Percentiles rank a stretch among this genome's conserved stretches.
phyloP scores from a whole-genome alignment of 2,329 filamentous ascomycete genomes.

The Lasiodiplodia sp. region DNA sequence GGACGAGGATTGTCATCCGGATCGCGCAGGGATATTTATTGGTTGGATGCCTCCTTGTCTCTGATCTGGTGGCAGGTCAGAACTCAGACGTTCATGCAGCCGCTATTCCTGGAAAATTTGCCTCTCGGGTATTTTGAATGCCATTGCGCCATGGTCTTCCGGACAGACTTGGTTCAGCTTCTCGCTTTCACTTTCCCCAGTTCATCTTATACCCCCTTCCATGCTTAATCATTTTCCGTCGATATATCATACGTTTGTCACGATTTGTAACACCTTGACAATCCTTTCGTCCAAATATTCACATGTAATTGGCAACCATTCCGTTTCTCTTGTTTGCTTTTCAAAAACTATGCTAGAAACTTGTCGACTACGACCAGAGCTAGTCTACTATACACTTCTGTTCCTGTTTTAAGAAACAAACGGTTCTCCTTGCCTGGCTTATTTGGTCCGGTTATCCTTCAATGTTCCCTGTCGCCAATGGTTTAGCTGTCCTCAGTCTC shows the following conservation, averaged over 20 bases:
- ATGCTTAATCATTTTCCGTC: not conserved
- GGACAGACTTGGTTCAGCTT: not conserved
- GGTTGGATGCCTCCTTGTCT: not conserved
- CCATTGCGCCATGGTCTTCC: not conserved
- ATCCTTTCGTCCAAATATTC: not conserved
- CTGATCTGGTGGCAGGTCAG: not conserved
- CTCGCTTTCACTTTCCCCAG: not conserved
- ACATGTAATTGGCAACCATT: not conserved
- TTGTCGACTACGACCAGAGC: not conserved
- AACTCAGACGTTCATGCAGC: not conserved
- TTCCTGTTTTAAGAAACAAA: too few species aligned
- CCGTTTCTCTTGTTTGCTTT: not conserved
- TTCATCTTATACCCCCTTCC: not conserved
- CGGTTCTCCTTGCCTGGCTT: too few species aligned
- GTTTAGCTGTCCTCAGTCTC: not conserved
- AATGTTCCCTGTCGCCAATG: not conserved
- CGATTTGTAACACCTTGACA: not conserved
- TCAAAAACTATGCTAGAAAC: not conserved
- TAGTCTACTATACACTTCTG: not conserved
- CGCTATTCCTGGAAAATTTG: not conserved
- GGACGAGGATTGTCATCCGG: not conserved
- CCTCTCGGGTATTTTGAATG: not conserved
- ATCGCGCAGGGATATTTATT: constrained; percentile 6
- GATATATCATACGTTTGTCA: not conserved
- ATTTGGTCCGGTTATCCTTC: not conserved